phyloP scores from a whole-genome alignment of 768 basidiomycete species.

The Suillus variegatus region DNA sequence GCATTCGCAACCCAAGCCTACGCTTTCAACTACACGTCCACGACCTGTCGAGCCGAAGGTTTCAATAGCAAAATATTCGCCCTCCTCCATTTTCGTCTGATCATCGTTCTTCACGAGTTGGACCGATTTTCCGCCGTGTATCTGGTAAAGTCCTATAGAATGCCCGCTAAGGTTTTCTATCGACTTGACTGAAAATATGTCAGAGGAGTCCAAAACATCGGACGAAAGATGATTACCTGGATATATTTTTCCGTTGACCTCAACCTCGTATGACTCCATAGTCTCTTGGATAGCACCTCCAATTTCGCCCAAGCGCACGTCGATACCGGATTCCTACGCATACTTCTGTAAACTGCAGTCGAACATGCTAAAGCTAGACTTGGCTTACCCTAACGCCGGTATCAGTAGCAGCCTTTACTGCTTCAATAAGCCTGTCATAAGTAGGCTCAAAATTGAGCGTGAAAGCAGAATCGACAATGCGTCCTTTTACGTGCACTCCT shows the following conservation, averaged over 20 bases:
- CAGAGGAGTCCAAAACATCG: background rate
- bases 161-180: constrained; percentile 96
- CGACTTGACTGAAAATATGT: constrained; percentile 68
- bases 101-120: constrained; percentile 88
- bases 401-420: constrained; percentile 93
- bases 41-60: constrained; percentile 98
- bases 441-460: constrained; percentile 88
- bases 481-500: constrained; percentile 96
- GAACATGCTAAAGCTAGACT: constrained; percentile 7
- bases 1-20: constrained; percentile 31
- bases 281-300: constrained; percentile 94
- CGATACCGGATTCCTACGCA: constrained; percentile 88
- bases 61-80: constrained; percentile 98
- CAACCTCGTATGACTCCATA: constrained; percentile 98
- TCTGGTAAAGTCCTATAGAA: constrained; percentile 85
- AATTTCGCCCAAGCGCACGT: constrained; percentile 90
- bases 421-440: constrained; percentile 86
- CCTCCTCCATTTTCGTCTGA: constrained; percentile 97
- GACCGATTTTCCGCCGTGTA: constrained; percentile 94
- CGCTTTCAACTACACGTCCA: constrained; percentile 83
- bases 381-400: constrained; percentile 77
- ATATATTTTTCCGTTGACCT: constrained; percentile 79
- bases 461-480: constrained; percentile 95
- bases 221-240: constrained; percentile 53
- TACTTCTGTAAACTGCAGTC: background rate